Evolutionary conservation across 169 alveolate species (phyloP).

Genomic region (Plasmodium gonderi): DNA sequence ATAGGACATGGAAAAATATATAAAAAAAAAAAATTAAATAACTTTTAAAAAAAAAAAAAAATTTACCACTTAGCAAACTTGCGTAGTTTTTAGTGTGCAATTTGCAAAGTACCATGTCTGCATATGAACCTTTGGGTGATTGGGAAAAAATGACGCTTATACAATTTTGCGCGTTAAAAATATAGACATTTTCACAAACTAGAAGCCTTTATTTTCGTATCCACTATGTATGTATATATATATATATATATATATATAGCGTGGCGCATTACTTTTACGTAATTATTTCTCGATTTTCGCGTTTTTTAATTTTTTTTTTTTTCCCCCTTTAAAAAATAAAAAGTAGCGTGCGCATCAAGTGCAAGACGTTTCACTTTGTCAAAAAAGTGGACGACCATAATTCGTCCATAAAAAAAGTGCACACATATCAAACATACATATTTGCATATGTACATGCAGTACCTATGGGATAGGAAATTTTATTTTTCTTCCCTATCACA

Average conservation of each 20-base stretch:
- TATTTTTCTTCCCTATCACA: not conserved
- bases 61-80: not conserved
- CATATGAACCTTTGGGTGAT: not conserved
- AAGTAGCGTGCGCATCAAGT: constrained; percentile 69
- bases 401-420: not conserved
- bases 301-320: constrained; percentile 1
- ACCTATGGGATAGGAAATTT: not conserved
- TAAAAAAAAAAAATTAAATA: not conserved
- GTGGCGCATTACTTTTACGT: not conserved
- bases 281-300: not conserved
- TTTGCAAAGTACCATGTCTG: not conserved
- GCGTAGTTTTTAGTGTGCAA: not conserved
- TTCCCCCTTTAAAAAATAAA: not conserved
- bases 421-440: not conserved
- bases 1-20: not conserved
- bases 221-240: too few species aligned
- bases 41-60: not conserved
- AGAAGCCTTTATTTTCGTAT: not conserved
- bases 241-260: too few species aligned
- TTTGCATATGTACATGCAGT: not conserved
- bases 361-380: not conserved
- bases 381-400: not conserved
- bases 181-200: not conserved
- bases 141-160: not conserved
- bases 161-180: constrained; percentile 3